Evolutionary conservation across 2,329 filamentous ascomycete genomes (phyloP).

Genomic region (Penicillium sp.): DNA sequence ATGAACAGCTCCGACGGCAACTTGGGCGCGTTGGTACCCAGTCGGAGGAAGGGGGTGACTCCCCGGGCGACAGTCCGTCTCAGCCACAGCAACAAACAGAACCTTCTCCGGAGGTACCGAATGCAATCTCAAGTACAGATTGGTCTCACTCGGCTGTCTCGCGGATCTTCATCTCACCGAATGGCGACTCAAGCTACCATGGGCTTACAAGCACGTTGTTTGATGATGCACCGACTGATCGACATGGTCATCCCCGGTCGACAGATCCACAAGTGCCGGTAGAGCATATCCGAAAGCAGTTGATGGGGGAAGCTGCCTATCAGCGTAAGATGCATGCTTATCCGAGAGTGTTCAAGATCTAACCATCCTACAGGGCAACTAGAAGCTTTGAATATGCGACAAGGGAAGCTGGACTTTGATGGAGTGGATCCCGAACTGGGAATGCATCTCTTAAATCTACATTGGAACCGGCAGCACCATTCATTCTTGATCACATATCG

Average conservation of each 20-base stretch:
- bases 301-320: conserved; percentile 50
- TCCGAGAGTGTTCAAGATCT: neutral
- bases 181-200: conserved; percentile 49
- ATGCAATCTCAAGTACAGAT: neutral
- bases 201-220: conserved; percentile 52
- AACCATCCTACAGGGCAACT: conserved; percentile 40
- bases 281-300: conserved; percentile 39
- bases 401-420: conserved; percentile 55
- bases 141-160: conserved; percentile 22
- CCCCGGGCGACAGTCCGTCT: neutral
- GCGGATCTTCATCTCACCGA: conserved; percentile 42
- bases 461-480: conserved; percentile 57
- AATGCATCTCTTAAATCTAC: conserved; percentile 52
- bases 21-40: neutral
- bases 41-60: neutral
- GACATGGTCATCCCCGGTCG: conserved; percentile 10
- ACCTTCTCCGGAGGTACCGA: too few relatives aligned
- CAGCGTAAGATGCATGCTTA: conserved; percentile 33
- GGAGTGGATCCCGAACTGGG: conserved; percentile 54
- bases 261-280: conserved; percentile 12
- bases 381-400: conserved; percentile 48
- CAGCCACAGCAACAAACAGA: neutral
- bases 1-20: conserved; percentile 17
- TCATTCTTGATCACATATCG: conserved; percentile 53
- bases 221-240: conserved; percentile 37